A percentile compares a stretch with the other conserved stretches of the same genome.
phyloP scores from a whole-genome alignment of 2,329 filamentous ascomycete species.

The Dactylellina leptospora region DNA sequence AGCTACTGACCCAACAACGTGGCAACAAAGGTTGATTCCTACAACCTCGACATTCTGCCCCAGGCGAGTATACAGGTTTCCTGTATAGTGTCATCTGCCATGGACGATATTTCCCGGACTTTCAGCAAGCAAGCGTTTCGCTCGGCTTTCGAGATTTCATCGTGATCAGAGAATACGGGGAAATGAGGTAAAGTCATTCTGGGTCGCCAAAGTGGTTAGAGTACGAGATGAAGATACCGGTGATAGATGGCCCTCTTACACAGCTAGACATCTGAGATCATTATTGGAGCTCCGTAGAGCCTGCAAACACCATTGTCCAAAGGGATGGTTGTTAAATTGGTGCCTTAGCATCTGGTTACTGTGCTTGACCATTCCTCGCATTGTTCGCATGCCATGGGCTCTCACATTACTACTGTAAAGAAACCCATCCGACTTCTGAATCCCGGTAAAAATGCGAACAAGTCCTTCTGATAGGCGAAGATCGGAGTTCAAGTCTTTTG shows the following conservation, averaged over 20 bases:
- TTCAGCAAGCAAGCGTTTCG: constrained; percentile 40
- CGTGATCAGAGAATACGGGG: constrained; percentile 27
- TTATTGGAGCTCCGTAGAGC: constrained; percentile 83
- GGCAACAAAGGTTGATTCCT: background rate
- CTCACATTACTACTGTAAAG: constrained; percentile 69
- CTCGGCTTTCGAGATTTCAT: constrained; percentile 29
- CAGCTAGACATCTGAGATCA: constrained; percentile 83
- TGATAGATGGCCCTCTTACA: constrained; percentile 62
- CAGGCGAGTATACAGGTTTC: constrained; percentile 88
- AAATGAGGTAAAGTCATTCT: constrained; percentile 51
- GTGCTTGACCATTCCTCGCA: constrained; percentile 76
- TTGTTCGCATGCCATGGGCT: constrained; percentile 74
- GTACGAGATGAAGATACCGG: background rate
- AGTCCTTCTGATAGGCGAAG: no score
- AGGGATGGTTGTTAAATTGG: constrained; percentile 71
- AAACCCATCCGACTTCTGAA: constrained; percentile 60
- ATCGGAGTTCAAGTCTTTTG: background rate
- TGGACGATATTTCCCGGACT: constrained; percentile 36
- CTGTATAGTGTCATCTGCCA: constrained; percentile 63
- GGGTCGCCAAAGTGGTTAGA: constrained; percentile 11
- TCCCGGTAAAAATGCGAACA: constrained; percentile 26
- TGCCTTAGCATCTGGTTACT: constrained; percentile 69
- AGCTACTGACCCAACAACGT: background rate
- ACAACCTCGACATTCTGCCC: constrained; percentile 79
- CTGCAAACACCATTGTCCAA: constrained; percentile 83